Base-by-base conservation (phyloP, 257 asterid species). In the Solanum phureja region DNA sequence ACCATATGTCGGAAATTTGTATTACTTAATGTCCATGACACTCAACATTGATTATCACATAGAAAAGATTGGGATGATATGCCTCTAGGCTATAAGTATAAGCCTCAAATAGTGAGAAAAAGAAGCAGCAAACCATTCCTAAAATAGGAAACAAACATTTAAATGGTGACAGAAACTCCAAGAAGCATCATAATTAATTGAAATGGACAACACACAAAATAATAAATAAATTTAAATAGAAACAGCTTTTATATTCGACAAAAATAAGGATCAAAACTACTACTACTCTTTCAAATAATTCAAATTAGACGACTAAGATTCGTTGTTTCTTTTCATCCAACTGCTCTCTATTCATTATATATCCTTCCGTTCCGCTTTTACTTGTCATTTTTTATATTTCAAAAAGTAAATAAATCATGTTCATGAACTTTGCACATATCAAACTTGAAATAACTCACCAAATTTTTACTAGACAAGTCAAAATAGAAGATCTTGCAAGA, bases 61-160 rank as follows among this genome's bases (percentile, higher is more conserved):
- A 23, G n/a, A 24, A 8, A 77, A 24, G 62, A 16, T 34, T 49
- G 49, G 52, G 5, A 33, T 7, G 44, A 58, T 58, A 69, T 58
- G 12, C 37, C 37, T 12, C 9, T 3, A 33, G 4, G 34, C 58
- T 11, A 34, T 9, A 40, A 40, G 46, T 40, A 7, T 27, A 44
- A 44, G 24, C 66, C 49, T 42, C 68, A 11, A 33, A 79, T n/a
- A 40, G 64, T 56, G 64, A 56, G 64, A 56, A 72, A 72, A 19
- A 18, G 64, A 88, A 83, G 49, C 29, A 12, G 31, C 64, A 38
- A 76, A 14, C 73, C 7, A 34, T 86, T 86, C 72, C 83, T 10
- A 60, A 81, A 89, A 89, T 56, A 40, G 34, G 75, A 40, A 88
- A 34, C 44, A 85, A 46, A 34, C 82, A 87, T 64, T 89, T 83